Conservation (phyloP, 805 yeast genomes). For the Candida coquimbonensis region DNA sequence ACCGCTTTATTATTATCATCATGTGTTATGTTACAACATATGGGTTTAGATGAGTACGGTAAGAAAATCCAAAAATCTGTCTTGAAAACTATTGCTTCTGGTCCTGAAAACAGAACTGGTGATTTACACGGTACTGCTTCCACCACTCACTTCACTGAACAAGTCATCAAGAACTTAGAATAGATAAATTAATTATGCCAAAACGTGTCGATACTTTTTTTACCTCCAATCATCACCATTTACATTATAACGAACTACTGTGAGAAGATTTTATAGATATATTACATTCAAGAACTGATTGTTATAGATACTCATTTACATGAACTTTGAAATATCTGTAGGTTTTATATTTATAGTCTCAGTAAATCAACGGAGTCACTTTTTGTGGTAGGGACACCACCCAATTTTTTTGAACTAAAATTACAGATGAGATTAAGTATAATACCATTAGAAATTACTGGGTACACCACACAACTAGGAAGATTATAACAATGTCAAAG, state of each 20-base stretch:
- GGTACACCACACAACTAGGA: too few species aligned
- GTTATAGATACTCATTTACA: too few species aligned
- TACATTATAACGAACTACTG: constrained; percentile 1
- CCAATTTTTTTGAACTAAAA: background rate
- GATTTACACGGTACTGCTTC: constrained; percentile 91
- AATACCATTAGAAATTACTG: too few species aligned
- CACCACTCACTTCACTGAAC: constrained; percentile 84
- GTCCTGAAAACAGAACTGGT: constrained; percentile 92
- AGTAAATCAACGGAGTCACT: background rate
- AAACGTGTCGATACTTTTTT: constrained; percentile 1
- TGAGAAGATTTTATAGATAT: constrained; percentile 1
- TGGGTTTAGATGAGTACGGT: constrained; percentile 81
- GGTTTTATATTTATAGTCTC: too few species aligned
- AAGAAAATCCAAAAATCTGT: constrained; percentile 85
- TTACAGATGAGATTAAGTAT: background rate
- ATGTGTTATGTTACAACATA: constrained; percentile 98
- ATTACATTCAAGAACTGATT: background rate
- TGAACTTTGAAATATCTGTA: background rate
- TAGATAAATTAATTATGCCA: constrained; percentile 2
- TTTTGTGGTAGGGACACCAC: background rate
- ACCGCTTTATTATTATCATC: constrained; percentile 94
- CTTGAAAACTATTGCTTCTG: constrained; percentile 81
- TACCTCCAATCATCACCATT: background rate
- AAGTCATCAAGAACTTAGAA: constrained; percentile 58
- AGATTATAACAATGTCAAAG: constrained; percentile 7